Percentiles rank a stretch among this genome's conserved stretches.
Evolutionary conservation across 495 filamentous ascomycete species (phyloP).

Genomic region (Lasiosphaeria ovina): DNA sequence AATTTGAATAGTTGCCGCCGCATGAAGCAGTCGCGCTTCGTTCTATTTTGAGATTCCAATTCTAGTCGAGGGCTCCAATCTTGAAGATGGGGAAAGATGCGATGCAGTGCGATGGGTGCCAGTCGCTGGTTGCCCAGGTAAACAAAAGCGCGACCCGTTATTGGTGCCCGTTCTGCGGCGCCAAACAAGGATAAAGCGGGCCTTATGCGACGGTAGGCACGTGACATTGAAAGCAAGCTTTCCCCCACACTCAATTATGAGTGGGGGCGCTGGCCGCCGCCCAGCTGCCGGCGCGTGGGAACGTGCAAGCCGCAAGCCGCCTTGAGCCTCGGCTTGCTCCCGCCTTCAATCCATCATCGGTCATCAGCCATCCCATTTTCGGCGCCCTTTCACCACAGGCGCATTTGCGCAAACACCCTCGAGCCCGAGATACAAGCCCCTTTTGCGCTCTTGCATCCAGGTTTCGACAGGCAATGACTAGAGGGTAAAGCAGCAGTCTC

Average conservation of each 20-base stretch:
- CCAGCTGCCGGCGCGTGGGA: neutral
- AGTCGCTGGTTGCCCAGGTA: constrained; percentile 25
- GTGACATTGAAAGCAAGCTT: constrained; percentile 10
- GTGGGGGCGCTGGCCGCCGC: constrained; percentile 2
- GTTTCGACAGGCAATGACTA: neutral
- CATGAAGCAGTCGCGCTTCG: neutral
- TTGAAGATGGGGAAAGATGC: too few relatives aligned
- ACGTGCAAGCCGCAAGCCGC: neutral
- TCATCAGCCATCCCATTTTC: constrained; percentile 17
- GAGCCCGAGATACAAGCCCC: too few relatives aligned
- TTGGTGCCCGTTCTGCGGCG: constrained; percentile 6
- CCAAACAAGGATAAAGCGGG: constrained; percentile 13
- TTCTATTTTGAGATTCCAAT: too few relatives aligned
- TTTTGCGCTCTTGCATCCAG: neutral
- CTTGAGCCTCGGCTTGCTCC: constrained; percentile 18
- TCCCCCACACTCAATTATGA: neutral
- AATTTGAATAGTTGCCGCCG: neutral
- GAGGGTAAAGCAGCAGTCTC: neutral
- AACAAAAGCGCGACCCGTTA: constrained; percentile 28
- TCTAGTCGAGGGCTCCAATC: too few relatives aligned
- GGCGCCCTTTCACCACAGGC: neutral
- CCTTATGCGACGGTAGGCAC: constrained; percentile 6
- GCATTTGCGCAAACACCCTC: constrained; percentile 3
- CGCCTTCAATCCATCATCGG: constrained; percentile 7
- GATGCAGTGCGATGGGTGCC: neutral